Base-by-base conservation (phyloP, 768 basidiomycete species). In the Auriscalpium orientale region DNA sequence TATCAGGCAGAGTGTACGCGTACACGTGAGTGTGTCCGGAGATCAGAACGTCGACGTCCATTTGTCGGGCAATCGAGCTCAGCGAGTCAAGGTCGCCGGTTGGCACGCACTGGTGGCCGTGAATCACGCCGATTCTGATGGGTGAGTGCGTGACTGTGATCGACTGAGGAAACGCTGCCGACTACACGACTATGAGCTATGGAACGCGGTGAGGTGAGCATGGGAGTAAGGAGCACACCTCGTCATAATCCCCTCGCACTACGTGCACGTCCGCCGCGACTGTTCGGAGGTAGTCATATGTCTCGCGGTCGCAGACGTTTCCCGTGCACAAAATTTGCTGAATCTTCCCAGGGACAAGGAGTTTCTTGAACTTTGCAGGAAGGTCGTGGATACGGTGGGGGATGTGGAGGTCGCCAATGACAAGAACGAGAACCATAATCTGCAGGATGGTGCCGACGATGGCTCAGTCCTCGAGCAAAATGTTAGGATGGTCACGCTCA, bases 281-380 rank as follows among this genome's bases (percentile, higher is more conserved):
- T 13, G 91, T 93, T 61, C 91, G 79, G 21, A 99, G 78, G 75
- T 97, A 98, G 63, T 98, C 97, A 71, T 89, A 94, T 8, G 97
- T 98, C 72, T 98, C 95, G 65, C 87, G 86, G 74, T 99, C 97
- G 70, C 92, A 95, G 21, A 98, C 87, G 68, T 98, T 98, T 48
- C 97, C 97, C 0, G 95, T 98, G 69, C 93, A 97, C 22, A 98
- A 77, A 57, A 98, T 97, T 70, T 98, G 95, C 59, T 95, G 91
- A 46, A 99, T 98, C 71, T 99, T 99, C 20, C 97, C 97, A 68
- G 67, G 63, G 10, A 83, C 81, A 3, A 99, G 78, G 1, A 98
- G 85, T 67, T 98, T 97, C 76, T 95, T 95, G 75, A 99, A 99
- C 73, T 98, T 98, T 13, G 84, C 76, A 0, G 97, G 95, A 9